Evolutionary conservation across 2,329 filamentous ascomycete species (phyloP), one percentile per base, ranked within the genome.

Genomic region (Pseudocercospora pini-densiflorae): DNA sequence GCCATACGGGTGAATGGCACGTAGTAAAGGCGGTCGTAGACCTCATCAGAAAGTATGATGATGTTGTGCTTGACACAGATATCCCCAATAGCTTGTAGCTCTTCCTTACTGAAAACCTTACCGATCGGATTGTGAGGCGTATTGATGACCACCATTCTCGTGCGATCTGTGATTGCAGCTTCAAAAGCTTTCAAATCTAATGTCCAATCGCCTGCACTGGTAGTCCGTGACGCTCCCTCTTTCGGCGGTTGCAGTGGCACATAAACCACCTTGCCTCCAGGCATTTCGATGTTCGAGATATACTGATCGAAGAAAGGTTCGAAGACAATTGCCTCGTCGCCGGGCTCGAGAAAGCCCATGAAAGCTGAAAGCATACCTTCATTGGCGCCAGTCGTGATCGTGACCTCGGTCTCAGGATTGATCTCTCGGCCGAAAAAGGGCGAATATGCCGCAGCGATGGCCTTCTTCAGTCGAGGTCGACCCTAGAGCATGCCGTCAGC

Each of bases 241-340:
- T 87, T 85, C 9, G 95, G 95, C 29, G 95, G 94, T 68, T 95
- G 92, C 77, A 99, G 85, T n/a, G 95, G 94, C 24, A 98, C 94
- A 77, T 97, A 98, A 73, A 94, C 90, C 70, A 98, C 92, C 77
- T 90, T 96, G 72, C 95, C 95, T 60, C 95, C 95, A 0, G 95
- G 90, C 94, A 99, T 98, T 80, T 97, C 92, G 70, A 99, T 98
- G 81, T 99, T 99, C 84, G 90, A 93, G 72, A 99, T 97, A 79
- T 98, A 97, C 89, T 99, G 95, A 81, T 99, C 95, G 78, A 98
- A 99, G 82, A 97, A 99, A 10, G 95, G 95, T 82, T 99, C 95
- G 78, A 99, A 97, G 64, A 99, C 87, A 72, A 99, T 97, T 71
- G 97, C 95, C 80, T 99, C 95, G 77, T 99, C 95, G 12, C 93